Conservation (phyloP, 768 basidiomycete genomes). For the Rossbeevera mucosa region DNA sequence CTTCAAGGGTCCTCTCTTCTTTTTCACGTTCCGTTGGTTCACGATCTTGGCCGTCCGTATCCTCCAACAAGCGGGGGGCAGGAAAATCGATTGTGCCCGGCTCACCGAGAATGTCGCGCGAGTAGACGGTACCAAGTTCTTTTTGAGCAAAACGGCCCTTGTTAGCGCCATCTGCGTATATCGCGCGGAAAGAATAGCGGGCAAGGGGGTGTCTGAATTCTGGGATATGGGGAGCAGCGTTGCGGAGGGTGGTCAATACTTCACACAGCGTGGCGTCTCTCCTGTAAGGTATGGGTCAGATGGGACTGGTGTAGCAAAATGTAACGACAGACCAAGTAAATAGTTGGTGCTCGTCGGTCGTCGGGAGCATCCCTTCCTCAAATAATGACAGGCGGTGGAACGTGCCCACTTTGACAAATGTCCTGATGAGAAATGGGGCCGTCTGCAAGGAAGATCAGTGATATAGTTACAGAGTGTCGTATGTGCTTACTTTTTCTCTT, state of each 20-base stretch:
- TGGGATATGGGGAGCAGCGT: conserved; percentile 57
- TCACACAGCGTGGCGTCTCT: conserved; percentile 80
- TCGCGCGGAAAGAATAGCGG: conserved; percentile 73
- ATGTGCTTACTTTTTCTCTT: conserved; percentile 49
- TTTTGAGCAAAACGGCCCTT: conserved; percentile 71
- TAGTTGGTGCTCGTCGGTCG: conserved; percentile 77
- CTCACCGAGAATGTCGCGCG: conserved; percentile 80
- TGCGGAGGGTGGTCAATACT: conserved; percentile 72
- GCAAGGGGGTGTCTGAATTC: conserved; percentile 82
- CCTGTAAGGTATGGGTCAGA: conserved; percentile 38
- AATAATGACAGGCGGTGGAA: conserved; percentile 73
- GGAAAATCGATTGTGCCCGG: conserved; percentile 56
- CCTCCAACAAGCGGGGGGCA: conserved; percentile 59
- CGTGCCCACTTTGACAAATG: conserved; percentile 77
- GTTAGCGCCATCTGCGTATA: conserved; percentile 70
- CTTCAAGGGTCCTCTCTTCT: conserved; percentile 71
- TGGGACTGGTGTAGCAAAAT: background rate
- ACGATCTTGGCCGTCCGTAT: conserved; percentile 33
- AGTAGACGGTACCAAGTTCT: conserved; percentile 78
- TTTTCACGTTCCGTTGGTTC: conserved; percentile 43
- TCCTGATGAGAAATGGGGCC: conserved; percentile 74
- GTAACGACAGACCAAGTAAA: conserved; percentile 61
- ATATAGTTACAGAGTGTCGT: background rate
- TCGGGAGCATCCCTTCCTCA: conserved; percentile 72
- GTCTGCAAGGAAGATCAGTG: conserved; percentile 41